Percentiles rank a stretch among this genome's conserved stretches.
These are phyloP conservation scores for Metarhizium album DNA, from an alignment of 2,329 filamentous ascomycete species.

Conservation along the genomic window DNA sequence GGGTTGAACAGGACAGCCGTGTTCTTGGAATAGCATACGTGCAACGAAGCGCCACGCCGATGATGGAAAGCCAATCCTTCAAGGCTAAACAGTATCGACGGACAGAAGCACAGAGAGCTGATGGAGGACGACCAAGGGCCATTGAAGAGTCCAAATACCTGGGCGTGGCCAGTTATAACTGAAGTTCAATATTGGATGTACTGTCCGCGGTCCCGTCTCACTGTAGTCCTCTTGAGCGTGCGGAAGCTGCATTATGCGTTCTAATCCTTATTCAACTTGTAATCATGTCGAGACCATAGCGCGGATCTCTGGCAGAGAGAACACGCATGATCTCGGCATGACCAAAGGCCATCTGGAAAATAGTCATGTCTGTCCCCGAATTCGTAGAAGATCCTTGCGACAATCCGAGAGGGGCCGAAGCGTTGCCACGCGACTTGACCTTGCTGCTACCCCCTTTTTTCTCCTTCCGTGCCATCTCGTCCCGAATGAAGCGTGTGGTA, in stretches of 20 bases:
- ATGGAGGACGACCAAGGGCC: not conserved
- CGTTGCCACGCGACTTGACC: conserved; percentile 22
- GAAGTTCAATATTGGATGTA: not conserved
- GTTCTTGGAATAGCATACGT: not conserved
- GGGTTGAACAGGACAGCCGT: not conserved
- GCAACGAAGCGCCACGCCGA: not conserved
- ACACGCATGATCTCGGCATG: conserved; percentile 37
- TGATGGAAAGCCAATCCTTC: no score
- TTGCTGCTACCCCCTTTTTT: conserved; percentile 22
- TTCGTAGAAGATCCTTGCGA: conserved; percentile 6
- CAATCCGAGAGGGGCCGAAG: conserved; percentile 18
- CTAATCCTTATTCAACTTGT: conserved; percentile 20
- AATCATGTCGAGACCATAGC: conserved; percentile 43
- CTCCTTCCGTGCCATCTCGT: conserved; percentile 44
- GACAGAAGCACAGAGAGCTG: not conserved
- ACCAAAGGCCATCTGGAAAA: conserved; percentile 44
- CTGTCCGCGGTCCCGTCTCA: not conserved
- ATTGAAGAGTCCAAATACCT: not conserved
- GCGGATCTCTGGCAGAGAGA: conserved; percentile 40
- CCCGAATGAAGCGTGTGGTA: conserved; percentile 40
- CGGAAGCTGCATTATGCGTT: not conserved
- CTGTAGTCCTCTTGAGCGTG: not conserved
- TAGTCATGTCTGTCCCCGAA: conserved; percentile 34
- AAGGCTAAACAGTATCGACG: no score
- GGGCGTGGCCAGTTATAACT: not conserved